Evolutionary conservation across 768 basidiomycete genomes (phyloP).

Genomic region (Podaxis carcinomalis): DNA sequence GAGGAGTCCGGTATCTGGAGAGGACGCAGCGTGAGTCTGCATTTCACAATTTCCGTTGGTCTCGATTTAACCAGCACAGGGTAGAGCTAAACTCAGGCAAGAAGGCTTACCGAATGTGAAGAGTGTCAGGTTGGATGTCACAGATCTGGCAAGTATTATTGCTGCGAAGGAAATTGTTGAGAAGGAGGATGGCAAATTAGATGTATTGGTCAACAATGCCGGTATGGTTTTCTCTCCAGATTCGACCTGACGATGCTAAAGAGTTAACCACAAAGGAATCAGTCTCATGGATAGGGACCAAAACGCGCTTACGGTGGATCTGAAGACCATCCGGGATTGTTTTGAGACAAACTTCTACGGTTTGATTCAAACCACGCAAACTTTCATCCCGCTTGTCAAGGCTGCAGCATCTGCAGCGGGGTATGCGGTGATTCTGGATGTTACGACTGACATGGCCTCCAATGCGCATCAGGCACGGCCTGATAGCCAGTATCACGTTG

Average conservation of each 20-base stretch:
- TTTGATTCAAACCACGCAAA: conserved; percentile 36
- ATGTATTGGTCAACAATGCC: conserved; percentile 45
- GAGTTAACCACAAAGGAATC: conserved; percentile 18
- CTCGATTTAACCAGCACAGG: neutral
- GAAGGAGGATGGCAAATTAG: conserved; percentile 34
- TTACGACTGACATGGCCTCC: conserved; percentile 41
- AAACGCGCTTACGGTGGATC: conserved; percentile 29
- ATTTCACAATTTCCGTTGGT: neutral
- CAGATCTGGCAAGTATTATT: conserved; percentile 26
- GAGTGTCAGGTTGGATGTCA: conserved; percentile 37
- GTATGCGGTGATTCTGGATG: conserved; percentile 35
- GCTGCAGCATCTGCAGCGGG: conserved; percentile 23
- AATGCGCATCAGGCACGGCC: conserved; percentile 31
- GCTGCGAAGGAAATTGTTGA: conserved; percentile 33
- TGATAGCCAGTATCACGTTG: conserved; percentile 26
- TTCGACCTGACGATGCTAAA: neutral
- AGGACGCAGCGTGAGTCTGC: conserved; percentile 34
- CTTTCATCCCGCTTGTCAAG: conserved; percentile 38
- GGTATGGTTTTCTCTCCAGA: conserved; percentile 23
- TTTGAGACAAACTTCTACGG: conserved; percentile 43
- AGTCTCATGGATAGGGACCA: conserved; percentile 26
- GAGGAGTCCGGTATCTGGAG: conserved; percentile 33
- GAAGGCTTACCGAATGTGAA: conserved; percentile 26
- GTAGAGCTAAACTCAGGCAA: conserved; percentile 27
- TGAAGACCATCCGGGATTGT: conserved; percentile 28